Conservation (phyloP, 2,329 filamentous ascomycete species). For the Colletotrichum eremochloae region DNA sequence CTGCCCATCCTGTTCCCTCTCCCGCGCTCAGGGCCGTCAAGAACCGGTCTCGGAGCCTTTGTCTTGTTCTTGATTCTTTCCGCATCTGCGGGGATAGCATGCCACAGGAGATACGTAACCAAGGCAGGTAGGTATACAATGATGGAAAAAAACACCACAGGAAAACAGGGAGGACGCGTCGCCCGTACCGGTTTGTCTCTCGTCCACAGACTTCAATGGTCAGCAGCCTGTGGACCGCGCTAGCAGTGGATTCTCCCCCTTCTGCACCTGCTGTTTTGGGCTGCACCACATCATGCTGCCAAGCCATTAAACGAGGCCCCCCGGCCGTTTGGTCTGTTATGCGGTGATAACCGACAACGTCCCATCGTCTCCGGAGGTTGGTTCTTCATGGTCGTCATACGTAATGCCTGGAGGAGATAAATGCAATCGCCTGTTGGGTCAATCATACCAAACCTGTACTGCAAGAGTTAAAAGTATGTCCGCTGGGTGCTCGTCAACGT, state of each 20-base stretch:
- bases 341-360: background rate
- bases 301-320: constrained; percentile 12
- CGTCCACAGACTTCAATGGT: background rate
- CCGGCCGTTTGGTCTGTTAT: background rate
- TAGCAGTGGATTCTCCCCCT: background rate
- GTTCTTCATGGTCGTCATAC: background rate
- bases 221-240: background rate
- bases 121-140: background rate
- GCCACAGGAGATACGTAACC: too few species aligned
- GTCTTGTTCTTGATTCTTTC: background rate
- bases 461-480: background rate
- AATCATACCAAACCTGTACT: background rate
- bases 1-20: constrained; percentile 24
- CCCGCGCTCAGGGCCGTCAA: constrained; percentile 8
- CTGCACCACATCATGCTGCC: background rate
- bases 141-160: background rate
- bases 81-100: background rate
- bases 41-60: background rate
- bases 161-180: background rate
- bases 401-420: background rate
- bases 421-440: too few species aligned
- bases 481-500: background rate
- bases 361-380: background rate
- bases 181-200: background rate
- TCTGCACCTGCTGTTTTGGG: constrained; percentile 19